Evolutionary conservation across 176 grass and related monocot species (phyloP), one percentile per base, ranked within the genome.

Genomic region (Carex kokanica): DNA sequence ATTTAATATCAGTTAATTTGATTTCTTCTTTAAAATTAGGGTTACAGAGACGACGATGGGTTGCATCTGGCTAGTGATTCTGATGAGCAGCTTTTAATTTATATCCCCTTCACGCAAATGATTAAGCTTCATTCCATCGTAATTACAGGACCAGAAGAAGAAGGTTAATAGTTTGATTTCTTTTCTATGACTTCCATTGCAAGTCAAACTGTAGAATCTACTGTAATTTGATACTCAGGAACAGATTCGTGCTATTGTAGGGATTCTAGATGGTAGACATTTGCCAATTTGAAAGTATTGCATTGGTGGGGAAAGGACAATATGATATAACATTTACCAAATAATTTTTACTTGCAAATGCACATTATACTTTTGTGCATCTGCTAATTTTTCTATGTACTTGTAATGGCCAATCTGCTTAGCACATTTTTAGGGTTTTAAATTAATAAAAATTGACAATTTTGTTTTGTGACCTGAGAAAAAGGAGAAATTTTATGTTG

Each of bases 71-170:
- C 92, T 75, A 95, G 91, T 64, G 96, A 99, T 64, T 85, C 93
- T 9, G 91, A 95, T 23, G 93, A 96, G 85, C 93, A 93, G 86
- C 91, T 95, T 77, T 85, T 93, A 21, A 90, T 99, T 73, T 89
- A 95, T 85, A 88, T 99, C 60, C 97, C 97, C 16, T 99, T 96
- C 77, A 90, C 83, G 78, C 97, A 95, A 74, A 86, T 99, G 49
- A 86, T 99, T 53, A 99, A 99, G 73, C 88, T 99, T 78, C 97
- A 96, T 81, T 96, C 93, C 2, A 74, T 83, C 14, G 86, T 93
- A 1, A 87, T 98, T 86, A 95, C 81, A 24, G 95, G 92, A 29
- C 92, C 95, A 2, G 92, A 93, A 55, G 95, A 98, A 64, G 95
- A 95, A 69, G 95, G 95, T 98, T 84, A 52, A 67, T 53, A 54